Evolutionary conservation across 164 flowering plant species (phyloP).

Genomic region (Taxillus chinensis): DNA sequence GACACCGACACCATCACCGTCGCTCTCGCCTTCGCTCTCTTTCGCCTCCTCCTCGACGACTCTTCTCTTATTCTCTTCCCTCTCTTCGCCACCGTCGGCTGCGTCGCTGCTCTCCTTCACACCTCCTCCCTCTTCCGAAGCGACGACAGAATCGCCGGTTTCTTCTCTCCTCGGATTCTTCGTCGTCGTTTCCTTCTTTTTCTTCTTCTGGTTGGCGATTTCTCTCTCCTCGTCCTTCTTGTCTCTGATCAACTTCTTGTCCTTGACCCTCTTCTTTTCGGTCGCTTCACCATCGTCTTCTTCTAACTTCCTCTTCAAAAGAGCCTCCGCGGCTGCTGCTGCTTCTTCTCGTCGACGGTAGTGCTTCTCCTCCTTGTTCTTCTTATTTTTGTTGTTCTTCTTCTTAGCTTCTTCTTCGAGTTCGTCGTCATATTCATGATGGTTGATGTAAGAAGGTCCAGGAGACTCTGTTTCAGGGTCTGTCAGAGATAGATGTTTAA

Average conservation of each 20-base stretch:
- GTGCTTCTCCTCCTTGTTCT: conserved; percentile 9
- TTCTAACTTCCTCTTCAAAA: conserved; percentile 10
- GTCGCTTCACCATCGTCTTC: background rate
- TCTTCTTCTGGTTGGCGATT: conserved; percentile 5
- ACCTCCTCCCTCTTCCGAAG: too few species aligned
- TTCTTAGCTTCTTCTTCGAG: too few species aligned
- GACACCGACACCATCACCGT: background rate
- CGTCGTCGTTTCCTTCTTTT: background rate
- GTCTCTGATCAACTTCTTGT: conserved; percentile 11
- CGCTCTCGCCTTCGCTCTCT: conserved; percentile 4
- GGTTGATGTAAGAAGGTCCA: too few species aligned
- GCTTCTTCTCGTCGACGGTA: background rate
- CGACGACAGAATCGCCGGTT: too few species aligned
- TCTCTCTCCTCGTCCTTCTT: conserved; percentile 3
- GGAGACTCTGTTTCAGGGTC: too few species aligned
- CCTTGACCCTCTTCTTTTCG: conserved; percentile 13
- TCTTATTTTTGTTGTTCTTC: background rate
- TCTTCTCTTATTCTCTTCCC: conserved; percentile 2
- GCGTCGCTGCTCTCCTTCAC: background rate
- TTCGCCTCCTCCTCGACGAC: conserved; percentile 5
- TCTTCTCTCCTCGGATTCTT: background rate
- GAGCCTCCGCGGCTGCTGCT: background rate
- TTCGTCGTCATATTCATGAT: too few species aligned
- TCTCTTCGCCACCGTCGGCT: background rate
- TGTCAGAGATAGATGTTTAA: too few species aligned